These are phyloP conservation scores for Piromyces sp. DNA, from an alignment of 192 early-diverging fungal species.

Conservation along the genomic window DNA sequence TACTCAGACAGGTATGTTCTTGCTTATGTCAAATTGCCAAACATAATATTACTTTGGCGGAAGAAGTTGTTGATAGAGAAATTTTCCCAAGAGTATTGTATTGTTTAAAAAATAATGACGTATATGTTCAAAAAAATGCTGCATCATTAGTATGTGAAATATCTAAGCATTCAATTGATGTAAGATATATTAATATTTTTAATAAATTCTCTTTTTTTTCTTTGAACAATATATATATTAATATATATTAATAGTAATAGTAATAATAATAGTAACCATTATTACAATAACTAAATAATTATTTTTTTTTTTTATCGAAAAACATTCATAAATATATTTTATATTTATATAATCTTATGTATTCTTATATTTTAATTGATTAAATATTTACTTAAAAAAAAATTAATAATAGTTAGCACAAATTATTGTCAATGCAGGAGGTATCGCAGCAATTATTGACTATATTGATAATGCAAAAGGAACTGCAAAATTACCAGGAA, in stretches of 20 bases:
- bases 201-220: too few species aligned
- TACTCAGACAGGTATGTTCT: constrained; percentile 28
- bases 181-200: too few species aligned
- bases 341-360: too few species aligned
- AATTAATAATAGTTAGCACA: constrained; percentile 26
- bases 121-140: constrained; percentile 27
- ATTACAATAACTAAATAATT: too few species aligned
- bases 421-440: constrained; percentile 36
- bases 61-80: constrained; percentile 36
- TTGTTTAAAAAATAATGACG: constrained; percentile 30
- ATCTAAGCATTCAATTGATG: constrained; percentile 39
- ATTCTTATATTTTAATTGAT: too few species aligned
- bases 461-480: constrained; percentile 30
- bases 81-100: constrained; percentile 30
- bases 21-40: constrained; percentile 33
- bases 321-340: too few species aligned
- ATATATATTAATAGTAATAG: too few species aligned
- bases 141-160: constrained; percentile 37
- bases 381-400: too few species aligned
- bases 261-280: too few species aligned
- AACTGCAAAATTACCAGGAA: constrained; percentile 26
- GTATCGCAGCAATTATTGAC: constrained; percentile 31
- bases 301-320: too few species aligned
- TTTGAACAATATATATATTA: too few species aligned
- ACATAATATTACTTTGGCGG: constrained; percentile 35